Evolutionary conservation across 805 yeast species (phyloP), one percentile per base, ranked within the genome.

Genomic region (Metschnikowia cubensis): DNA sequence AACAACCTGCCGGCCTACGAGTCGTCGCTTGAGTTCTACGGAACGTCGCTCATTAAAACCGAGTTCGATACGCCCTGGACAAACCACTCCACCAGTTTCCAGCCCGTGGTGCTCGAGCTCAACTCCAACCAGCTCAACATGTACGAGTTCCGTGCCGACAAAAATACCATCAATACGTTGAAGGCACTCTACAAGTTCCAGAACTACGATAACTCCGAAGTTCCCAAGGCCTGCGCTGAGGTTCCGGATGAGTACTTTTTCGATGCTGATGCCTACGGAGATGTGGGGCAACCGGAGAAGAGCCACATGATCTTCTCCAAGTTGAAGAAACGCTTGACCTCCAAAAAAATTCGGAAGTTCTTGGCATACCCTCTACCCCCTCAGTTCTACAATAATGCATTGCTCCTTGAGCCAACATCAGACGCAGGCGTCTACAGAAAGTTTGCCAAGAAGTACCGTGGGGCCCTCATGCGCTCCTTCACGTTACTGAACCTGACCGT

Each of bases 11-110:
- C 77, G 0, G 35, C 25, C 0, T 73, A 73, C 50, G 42, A 57
- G 10, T 66, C 75, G 8, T 59, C 74, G 7, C 52, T 70, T 8
- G 63, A 65, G 41, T 62, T 53, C 42, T 68, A 59, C 52, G 76
- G 77, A 3, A 42, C 69, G 17, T 56, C 68, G 6, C 58, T 73
- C 32, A 48, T 67, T 35, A 67, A 70, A 40, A 62, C 65, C 15
- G 77, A 73, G 57, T 68, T 71, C 46, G 51, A 53, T 5, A 67
- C 75, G 1, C 77, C 77, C 0, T 73, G 65, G 59, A 65, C 61
- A 48, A 59, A 52, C 45, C 57, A 61, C 6, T 50, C 58, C 18
- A 49, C 70, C 32, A 47, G 56, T 7, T 68, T 74, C 70, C 65
- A 63, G 48, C 73, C 75, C 1, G 74, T 73, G 17, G 53, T 70